Conservation (phyloP, 257 asterid genomes). For the Asclepias syriaca region DNA sequence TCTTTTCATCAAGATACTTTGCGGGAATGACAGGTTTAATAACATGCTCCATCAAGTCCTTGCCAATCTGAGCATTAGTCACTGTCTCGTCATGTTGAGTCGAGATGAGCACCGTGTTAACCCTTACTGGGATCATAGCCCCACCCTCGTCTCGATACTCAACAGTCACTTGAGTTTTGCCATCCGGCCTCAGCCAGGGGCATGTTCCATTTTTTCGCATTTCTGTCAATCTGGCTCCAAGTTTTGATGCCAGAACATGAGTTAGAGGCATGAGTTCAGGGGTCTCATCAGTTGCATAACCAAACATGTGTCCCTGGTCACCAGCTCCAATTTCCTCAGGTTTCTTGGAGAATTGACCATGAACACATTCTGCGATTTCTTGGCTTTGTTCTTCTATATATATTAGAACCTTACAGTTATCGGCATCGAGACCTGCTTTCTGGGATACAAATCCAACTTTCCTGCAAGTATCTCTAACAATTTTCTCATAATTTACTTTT, state of each 20-base stretch:
- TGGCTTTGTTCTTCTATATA: conserved; percentile 69
- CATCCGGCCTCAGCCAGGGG: conserved; percentile 66
- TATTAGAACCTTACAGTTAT: conserved; percentile 61
- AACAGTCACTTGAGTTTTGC: conserved; percentile 69
- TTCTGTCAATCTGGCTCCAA: conserved; percentile 59
- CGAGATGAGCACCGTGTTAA: conserved; percentile 65
- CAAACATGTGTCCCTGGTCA: conserved; percentile 78
- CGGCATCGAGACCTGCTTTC: conserved; percentile 65
- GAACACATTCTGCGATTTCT: conserved; percentile 67
- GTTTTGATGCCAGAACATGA: conserved; percentile 66
- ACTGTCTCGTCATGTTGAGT: conserved; percentile 65
- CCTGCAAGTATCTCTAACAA: conserved; percentile 64
- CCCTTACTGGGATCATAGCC: conserved; percentile 65
- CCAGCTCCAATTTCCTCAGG: conserved; percentile 78
- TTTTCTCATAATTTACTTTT: conserved; percentile 52
- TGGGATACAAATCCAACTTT: conserved; percentile 60
- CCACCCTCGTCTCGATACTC: conserved; percentile 60
- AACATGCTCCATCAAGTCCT: conserved; percentile 66
- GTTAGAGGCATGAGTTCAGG: conserved; percentile 73
- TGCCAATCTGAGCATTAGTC: conserved; percentile 50
- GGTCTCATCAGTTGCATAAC: conserved; percentile 72
- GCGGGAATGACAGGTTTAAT: conserved; percentile 58
- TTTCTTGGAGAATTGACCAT: conserved; percentile 63
- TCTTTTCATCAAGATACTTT: conserved; percentile 57
- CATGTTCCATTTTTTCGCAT: conserved; percentile 61